Conservation (phyloP, 768 basidiomycete genomes). For the Boletus huronensis region DNA sequence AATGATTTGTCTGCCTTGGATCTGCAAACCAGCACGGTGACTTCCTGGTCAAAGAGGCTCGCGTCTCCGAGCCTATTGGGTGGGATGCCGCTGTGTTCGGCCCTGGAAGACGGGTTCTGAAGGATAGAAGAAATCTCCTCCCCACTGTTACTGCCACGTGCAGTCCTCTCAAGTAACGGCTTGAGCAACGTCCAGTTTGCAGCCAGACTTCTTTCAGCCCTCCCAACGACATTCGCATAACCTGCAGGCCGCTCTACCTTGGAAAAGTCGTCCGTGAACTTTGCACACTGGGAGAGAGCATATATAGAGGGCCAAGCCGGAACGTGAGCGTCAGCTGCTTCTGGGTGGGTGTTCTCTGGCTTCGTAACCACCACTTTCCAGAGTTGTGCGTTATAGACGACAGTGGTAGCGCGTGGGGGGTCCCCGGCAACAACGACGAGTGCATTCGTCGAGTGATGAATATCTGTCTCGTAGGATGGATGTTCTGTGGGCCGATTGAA, state of each 20-base stretch:
- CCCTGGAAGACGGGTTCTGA: not conserved
- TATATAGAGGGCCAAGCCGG: not conserved
- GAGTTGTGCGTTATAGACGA: not conserved
- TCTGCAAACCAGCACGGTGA: constrained; percentile 4
- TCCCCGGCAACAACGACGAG: not conserved
- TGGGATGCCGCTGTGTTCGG: not conserved
- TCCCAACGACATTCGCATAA: not conserved
- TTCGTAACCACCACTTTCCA: constrained; percentile 6
- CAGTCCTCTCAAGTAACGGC: not conserved
- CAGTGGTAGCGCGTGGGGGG: not conserved
- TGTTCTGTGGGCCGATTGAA: constrained; percentile 7
- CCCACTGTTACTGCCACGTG: not conserved
- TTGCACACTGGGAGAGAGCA: not conserved
- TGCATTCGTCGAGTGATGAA: constrained; percentile 2
- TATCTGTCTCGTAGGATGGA: constrained; percentile 8
- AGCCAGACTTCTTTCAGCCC: constrained; percentile 4
- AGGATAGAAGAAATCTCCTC: not conserved
- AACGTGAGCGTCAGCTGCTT: not conserved
- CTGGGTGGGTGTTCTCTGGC: not conserved
- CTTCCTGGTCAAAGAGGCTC: constrained; percentile 3
- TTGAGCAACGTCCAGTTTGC: not conserved
- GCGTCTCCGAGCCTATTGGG: constrained; percentile 7
- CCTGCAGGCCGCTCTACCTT: not conserved
- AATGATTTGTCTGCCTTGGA: constrained; percentile 6
- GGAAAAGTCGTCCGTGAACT: constrained; percentile 3